Evolutionary conservation across 2,329 filamentous ascomycete genomes (phyloP).

Genomic region (Lachnum nothofagi): DNA sequence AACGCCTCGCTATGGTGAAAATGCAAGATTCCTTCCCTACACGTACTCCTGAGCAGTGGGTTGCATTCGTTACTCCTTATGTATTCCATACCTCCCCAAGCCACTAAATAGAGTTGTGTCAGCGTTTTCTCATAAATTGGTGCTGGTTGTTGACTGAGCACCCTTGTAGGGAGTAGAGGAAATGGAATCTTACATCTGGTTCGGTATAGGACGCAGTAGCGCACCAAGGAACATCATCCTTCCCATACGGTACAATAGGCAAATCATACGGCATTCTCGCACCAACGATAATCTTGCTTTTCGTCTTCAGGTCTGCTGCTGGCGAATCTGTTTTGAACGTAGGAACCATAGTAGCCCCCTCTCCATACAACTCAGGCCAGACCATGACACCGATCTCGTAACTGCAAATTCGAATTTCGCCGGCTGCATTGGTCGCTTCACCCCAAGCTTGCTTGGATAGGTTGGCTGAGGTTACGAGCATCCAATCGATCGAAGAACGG

Average conservation of each 20-base stretch:
- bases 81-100: conserved; percentile 20
- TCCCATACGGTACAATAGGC: conserved; percentile 62
- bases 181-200: conserved; percentile 46
- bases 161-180: no score
- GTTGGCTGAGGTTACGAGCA: conserved; percentile 84
- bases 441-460: conserved; percentile 88
- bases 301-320: conserved; percentile 16
- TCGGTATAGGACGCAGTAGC: conserved; percentile 55
- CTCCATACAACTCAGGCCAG: conserved; percentile 61
- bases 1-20: no score
- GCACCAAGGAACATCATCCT: conserved; percentile 70
- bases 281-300: conserved; percentile 50
- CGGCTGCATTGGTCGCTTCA: conserved; percentile 49
- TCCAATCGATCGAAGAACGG: conserved; percentile 67
- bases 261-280: conserved; percentile 79
- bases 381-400: conserved; percentile 81
- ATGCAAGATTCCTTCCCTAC: no score
- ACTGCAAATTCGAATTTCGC: conserved; percentile 66
- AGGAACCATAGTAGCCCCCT: conserved; percentile 55
- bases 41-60: neutral
- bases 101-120: conserved; percentile 15
- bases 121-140: no score
- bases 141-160: no score
- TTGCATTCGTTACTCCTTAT: conserved; percentile 1
- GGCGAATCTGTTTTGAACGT: conserved; percentile 61